Evolutionary conservation across 768 basidiomycete species (phyloP).

Genomic region (Krasilnikovozyma curviuscula): DNA sequence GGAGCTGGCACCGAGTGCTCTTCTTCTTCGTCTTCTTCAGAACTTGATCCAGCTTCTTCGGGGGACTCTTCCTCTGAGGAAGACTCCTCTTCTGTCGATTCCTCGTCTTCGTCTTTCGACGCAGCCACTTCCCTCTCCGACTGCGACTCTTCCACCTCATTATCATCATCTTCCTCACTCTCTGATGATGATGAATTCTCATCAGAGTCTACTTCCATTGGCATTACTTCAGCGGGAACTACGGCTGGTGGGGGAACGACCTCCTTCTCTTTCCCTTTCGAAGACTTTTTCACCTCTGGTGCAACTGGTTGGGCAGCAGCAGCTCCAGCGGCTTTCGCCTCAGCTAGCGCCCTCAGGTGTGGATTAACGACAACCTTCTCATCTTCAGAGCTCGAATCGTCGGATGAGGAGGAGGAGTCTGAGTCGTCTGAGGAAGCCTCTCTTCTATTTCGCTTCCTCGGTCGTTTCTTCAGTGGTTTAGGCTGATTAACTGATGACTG

Average conservation of each 20-base stretch:
- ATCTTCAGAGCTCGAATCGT: neutral
- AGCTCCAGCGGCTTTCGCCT: neutral
- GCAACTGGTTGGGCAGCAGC: too few relatives aligned
- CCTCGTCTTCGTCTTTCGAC: too few relatives aligned
- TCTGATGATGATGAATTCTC: too few relatives aligned
- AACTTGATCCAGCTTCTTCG: too few relatives aligned
- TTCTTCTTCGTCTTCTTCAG: too few relatives aligned
- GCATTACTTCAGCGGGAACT: neutral
- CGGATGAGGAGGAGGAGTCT: conserved; percentile 1
- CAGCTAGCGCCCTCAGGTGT: conserved; percentile 5
- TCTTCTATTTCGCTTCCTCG: conserved; percentile 3
- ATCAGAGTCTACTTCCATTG: neutral
- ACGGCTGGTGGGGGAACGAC: neutral
- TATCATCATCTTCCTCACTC: too few relatives aligned
- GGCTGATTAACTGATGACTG: too few relatives aligned
- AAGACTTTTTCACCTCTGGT: too few relatives aligned
- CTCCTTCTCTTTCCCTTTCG: conserved; percentile 4
- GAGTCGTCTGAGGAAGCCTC: conserved; percentile 3
- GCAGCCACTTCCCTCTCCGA: too few relatives aligned
- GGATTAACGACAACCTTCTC: conserved; percentile 10
- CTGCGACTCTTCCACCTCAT: too few relatives aligned
- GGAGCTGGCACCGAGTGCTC: too few relatives aligned
- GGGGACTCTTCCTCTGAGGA: conserved; percentile 1
- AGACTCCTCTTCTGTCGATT: neutral
- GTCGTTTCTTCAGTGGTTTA: conserved; percentile 4